Percentiles rank a stretch among this genome's conserved stretches.
phyloP scores from a whole-genome alignment of 352 stramenopile species.

The Plasmopara muralis region DNA sequence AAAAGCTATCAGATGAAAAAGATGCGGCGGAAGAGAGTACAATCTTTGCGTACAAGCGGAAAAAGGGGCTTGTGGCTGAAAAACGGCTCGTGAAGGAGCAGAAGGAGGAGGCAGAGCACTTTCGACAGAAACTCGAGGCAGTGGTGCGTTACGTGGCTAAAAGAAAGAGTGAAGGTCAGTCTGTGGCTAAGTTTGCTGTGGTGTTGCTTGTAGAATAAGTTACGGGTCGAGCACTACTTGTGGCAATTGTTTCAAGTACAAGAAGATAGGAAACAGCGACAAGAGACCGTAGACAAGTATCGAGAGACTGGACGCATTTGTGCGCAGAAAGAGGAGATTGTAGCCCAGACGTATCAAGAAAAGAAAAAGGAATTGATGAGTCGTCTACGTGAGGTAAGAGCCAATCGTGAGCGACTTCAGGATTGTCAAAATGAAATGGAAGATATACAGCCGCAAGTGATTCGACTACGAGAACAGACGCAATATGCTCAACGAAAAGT shows the following conservation, averaged over 20 bases:
- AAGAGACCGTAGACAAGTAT: slow-evolving; percentile 59
- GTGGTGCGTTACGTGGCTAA: slow-evolving; percentile 30
- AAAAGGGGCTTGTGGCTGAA: slow-evolving; percentile 92
- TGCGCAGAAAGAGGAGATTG: slow-evolving; percentile 39
- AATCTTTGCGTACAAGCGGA: slow-evolving; percentile 95
- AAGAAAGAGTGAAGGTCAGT: background rate
- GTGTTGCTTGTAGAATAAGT: slow-evolving; percentile 32
- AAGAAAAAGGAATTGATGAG: slow-evolving; percentile 70
- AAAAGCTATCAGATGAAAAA: slow-evolving; percentile 83
- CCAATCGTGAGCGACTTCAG: slow-evolving; percentile 58
- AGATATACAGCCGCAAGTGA: slow-evolving; percentile 58
- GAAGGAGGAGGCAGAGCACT: slow-evolving; percentile 88
- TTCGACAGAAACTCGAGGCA: slow-evolving; percentile 58
- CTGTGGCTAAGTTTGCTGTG: background rate
- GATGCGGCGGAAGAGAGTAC: slow-evolving; percentile 90
- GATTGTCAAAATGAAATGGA: slow-evolving; percentile 85
- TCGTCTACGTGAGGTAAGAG: slow-evolving; percentile 52
- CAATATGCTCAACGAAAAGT: slow-evolving; percentile 77
- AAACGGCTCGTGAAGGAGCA: slow-evolving; percentile 91
- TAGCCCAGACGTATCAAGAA: slow-evolving; percentile 42
- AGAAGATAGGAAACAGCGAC: slow-evolving; percentile 77
- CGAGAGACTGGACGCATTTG: slow-evolving; percentile 41
- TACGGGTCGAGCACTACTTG: slow-evolving; percentile 91
- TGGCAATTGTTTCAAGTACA: slow-evolving; percentile 96
- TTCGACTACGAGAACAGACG: slow-evolving; percentile 85